Evolutionary conservation across 257 asterid species (phyloP), one percentile per base, ranked within the genome.

Genomic region (Solanum sejunctum): DNA sequence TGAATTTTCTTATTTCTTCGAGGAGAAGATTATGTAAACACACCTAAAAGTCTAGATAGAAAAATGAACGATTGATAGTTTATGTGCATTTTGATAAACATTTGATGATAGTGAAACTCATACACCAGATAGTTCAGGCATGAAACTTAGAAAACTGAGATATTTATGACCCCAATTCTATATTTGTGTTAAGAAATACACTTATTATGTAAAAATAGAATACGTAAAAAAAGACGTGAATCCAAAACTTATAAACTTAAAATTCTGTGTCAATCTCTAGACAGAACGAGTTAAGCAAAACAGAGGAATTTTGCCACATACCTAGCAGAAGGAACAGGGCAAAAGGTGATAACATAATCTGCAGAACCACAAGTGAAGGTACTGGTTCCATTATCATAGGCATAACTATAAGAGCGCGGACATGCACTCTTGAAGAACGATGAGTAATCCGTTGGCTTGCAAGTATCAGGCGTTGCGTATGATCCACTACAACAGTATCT

Each of bases 331-430:
- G 89, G 88, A 28, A 58, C 51, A 10, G 90, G 90, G 87, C 90
- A 89, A 64, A 88, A 89, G 12, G 83, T 88, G 80, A 89, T 88
- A 77, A 85, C 77, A 73, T 89, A 89, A 88, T 89, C 89, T 21
- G 92, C 92, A 47, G 87, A 55, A 20, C 88, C 85, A 56, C 92
- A 89, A 66, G 92, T 89, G 80, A 89, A 89, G 1, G 92, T 89
- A 70, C 92, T 89, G 82, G 90, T 86, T 10, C 88, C 84, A 47
- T 89, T 91, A 39, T 89, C 92, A 52, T 89, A 89, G 21, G 92
- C 92, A 28, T 89, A 89, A 86, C 92, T 89, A 81, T 89, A 89
- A 12, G 91, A 86, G 71, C 84, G 86, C 69, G 92, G 92, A 81
- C 92, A 89, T 9, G 89, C 87, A 26, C 23, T 72, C 75, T 89